Conservation (phyloP, 1,284 basidiomycete species). For the Apiotrichum domesticum region DNA sequence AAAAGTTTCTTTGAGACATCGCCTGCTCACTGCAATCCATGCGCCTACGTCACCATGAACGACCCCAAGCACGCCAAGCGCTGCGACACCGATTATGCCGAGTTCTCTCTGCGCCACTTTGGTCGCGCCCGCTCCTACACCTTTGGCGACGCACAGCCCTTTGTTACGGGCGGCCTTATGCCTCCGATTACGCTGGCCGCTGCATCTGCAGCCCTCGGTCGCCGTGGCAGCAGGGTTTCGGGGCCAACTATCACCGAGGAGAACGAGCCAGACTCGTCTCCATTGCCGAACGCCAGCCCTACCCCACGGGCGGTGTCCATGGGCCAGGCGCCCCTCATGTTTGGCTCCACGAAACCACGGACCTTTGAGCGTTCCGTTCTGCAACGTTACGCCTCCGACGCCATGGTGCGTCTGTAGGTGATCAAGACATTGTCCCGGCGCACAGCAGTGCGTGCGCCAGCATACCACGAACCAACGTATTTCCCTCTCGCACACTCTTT, state of each 20-base stretch:
- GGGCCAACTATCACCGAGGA: conserved; percentile 31
- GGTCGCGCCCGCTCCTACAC: conserved; percentile 77
- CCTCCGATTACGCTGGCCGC: conserved; percentile 25
- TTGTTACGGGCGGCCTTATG: conserved; percentile 46
- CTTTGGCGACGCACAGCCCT: conserved; percentile 54
- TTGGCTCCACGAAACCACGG: conserved; percentile 39
- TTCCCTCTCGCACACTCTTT: neutral
- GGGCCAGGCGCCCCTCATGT: conserved; percentile 31
- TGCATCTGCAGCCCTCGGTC: conserved; percentile 32
- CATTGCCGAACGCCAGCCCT: conserved; percentile 25
- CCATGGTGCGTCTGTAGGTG: conserved; percentile 4
- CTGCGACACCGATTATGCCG: conserved; percentile 77
- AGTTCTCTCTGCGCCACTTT: conserved; percentile 72
- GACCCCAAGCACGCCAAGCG: conserved; percentile 75
- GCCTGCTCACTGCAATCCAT: conserved; percentile 66
- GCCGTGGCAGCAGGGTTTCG: conserved; percentile 14
- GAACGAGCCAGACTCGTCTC: conserved; percentile 31
- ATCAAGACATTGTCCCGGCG: neutral
- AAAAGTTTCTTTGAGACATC: conserved; percentile 72
- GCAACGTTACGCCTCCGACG: conserved; percentile 14
- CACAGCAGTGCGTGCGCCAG: neutral
- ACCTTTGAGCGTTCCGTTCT: conserved; percentile 15
- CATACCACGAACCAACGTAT: neutral
- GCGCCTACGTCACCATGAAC: conserved; percentile 86
- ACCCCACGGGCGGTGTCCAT: conserved; percentile 29